Evolutionary conservation across 2,329 filamentous ascomycete species (phyloP), one percentile per base, ranked within the genome.

Genomic region (Cercospora nicotianae): DNA sequence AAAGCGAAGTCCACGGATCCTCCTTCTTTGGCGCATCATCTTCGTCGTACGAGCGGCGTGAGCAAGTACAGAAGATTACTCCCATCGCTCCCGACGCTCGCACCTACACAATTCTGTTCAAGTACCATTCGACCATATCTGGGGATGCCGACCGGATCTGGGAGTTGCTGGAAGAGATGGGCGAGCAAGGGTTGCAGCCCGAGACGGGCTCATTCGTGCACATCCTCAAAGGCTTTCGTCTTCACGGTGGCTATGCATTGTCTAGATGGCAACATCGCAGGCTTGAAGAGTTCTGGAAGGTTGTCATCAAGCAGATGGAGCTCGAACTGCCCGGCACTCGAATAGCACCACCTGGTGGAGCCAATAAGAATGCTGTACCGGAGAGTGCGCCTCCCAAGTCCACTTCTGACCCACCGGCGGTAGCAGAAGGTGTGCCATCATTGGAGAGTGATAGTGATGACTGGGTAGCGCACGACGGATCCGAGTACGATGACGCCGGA

Each of bases 81-180:
- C 85, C 87, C 0, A 85, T 94, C 30, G 85, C 87, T 0, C 94
- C 94, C 0, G 87, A 97, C 77, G 82, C 92, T 7, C 86, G 87
- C 42, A 97, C 94, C 0, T 97, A 92, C 77, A 87, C 90, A 59
- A 87, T 95, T 55, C 83, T 98, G 63, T 85, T 97, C 69, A 88
- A 90, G 55, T 87, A 97, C 77, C 90, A 92, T 75, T 89, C 90
- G 5, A 80, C 87, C 20, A 83, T 83, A 18, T 83, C 88, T 3
- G 94, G 94, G 16, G 85, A 96, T 71, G 83, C 97, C 23, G 82
- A 87, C 48, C 88, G 88, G 70, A 88, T 96, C 12, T 87, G 87
- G 10, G 85, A 87, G 60, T 87, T 93, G 55, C 81, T 99, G 23
- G 86, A 88, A 58, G 94, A 98, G 77, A 97, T 97, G 93, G 87